phyloP scores from a whole-genome alignment of 768 basidiomycete species.

The Auriscalpium orientale region DNA sequence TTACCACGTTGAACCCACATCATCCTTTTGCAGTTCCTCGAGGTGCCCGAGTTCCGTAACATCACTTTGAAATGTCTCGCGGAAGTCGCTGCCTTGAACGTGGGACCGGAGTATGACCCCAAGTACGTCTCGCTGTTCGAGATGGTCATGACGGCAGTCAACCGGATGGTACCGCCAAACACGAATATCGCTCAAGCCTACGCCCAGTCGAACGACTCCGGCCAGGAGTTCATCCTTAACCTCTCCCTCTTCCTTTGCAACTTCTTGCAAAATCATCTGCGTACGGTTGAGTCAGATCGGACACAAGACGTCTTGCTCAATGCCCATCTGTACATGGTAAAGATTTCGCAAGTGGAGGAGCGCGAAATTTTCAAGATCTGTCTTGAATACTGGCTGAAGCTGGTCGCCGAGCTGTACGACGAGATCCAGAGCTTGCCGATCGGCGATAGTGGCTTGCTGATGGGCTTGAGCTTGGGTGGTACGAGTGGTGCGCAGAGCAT shows the following conservation, averaged over 20 bases:
- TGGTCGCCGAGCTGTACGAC: constrained; percentile 94
- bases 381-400: constrained; percentile 93
- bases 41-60: constrained; percentile 94
- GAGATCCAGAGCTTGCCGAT: constrained; percentile 92
- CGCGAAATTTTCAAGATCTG: constrained; percentile 99
- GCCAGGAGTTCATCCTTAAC: constrained; percentile 95
- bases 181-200: constrained; percentile 95
- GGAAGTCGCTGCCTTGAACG: constrained; percentile 91
- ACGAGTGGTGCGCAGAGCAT: constrained; percentile 53
- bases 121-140: constrained; percentile 98
- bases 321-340: constrained; percentile 97
- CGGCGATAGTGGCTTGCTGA: constrained; percentile 77
- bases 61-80: constrained; percentile 94
- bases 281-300: constrained; percentile 84
- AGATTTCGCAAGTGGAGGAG: constrained; percentile 96
- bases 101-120: constrained; percentile 93
- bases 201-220: constrained; percentile 78
- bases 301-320: constrained; percentile 93
- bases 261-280: constrained; percentile 89
- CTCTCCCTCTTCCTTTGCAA: constrained; percentile 96
- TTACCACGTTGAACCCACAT: constrained; percentile 2
- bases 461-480: constrained; percentile 82
- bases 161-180: constrained; percentile 92
- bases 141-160: constrained; percentile 96
- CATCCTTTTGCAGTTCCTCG: constrained; percentile 68